Conservation (phyloP, 495 filamentous ascomycete genomes). For the Glarea lozoyensis region DNA sequence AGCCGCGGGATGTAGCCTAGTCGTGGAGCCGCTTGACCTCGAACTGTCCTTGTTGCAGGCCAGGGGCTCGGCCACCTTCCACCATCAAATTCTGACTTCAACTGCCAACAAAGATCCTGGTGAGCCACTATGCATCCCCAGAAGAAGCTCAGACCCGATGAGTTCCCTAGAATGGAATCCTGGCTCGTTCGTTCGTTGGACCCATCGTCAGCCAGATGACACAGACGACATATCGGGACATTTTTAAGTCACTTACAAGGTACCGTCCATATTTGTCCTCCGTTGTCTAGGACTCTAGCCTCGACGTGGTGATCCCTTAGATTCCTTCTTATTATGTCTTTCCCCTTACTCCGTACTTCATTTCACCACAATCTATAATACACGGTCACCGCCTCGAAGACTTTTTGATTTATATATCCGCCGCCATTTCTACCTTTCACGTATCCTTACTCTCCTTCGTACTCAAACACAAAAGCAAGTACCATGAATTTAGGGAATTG, state of each 20-base stretch:
- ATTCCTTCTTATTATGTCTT: slow-evolving; percentile 5
- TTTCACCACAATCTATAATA: neutral
- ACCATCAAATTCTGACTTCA: slow-evolving; percentile 21
- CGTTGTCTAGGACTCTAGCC: slow-evolving; percentile 19
- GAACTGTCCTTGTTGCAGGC: slow-evolving; percentile 18
- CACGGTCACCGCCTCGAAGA: neutral
- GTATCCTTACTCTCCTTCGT: neutral
- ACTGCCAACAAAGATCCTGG: slow-evolving; percentile 19
- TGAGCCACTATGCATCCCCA: slow-evolving; percentile 16
- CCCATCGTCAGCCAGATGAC: slow-evolving; percentile 18
- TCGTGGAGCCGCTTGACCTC: slow-evolving; percentile 11
- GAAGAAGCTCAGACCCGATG: slow-evolving; percentile 22
- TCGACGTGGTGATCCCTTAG: slow-evolving; percentile 5
- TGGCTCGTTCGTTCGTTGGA: slow-evolving; percentile 13
- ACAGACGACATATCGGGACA: slow-evolving; percentile 18
- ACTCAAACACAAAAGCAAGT: neutral
- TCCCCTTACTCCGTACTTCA: slow-evolving; percentile 9
- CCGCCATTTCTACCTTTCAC: slow-evolving; percentile 1
- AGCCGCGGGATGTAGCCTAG: slow-evolving; percentile 20
- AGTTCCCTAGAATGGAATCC: slow-evolving; percentile 14
- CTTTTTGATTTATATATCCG: neutral
- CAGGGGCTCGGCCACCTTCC: slow-evolving; percentile 15
- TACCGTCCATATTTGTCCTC: slow-evolving; percentile 18
- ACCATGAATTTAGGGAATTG: slow-evolving; percentile 17
- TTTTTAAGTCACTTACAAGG: slow-evolving; percentile 18